Percentiles rank a stretch among this genome's conserved stretches.
These are phyloP conservation scores for Hirsutella minnesotensis DNA, from an alignment of 2,329 filamentous ascomycete genomes.

Conservation along the genomic window DNA sequence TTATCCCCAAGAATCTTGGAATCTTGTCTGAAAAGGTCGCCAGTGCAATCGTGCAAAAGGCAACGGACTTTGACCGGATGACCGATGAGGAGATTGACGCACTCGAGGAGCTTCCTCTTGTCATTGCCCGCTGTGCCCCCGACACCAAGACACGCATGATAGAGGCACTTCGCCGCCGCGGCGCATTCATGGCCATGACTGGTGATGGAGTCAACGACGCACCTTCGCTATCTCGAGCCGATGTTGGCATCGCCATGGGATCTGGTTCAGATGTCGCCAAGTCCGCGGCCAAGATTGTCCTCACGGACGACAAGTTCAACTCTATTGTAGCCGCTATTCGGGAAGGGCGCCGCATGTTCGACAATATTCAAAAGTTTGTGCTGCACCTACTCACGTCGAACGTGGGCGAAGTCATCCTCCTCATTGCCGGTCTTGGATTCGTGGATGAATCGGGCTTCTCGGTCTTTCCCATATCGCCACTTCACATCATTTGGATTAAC, in stretches of 20 bases:
- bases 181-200: constrained; percentile 73
- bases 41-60: constrained; percentile 61
- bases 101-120: constrained; percentile 63
- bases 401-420: constrained; percentile 69
- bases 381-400: constrained; percentile 71
- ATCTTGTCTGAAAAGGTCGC: constrained; percentile 50
- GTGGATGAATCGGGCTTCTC: constrained; percentile 60
- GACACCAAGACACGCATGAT: constrained; percentile 88
- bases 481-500: constrained; percentile 90
- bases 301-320: constrained; percentile 83
- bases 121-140: constrained; percentile 75
- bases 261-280: constrained; percentile 79
- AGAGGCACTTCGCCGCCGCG: constrained; percentile 68
- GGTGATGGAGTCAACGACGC: constrained; percentile 84
- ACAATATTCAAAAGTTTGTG: constrained; percentile 83
- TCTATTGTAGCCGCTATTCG: constrained; percentile 74
- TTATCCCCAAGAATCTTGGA: constrained; percentile 53
- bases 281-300: constrained; percentile 67
- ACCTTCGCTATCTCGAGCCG: constrained; percentile 66
- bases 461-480: constrained; percentile 74
- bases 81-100: constrained; percentile 64
- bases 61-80: constrained; percentile 67
- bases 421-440: constrained; percentile 73
- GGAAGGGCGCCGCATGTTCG: constrained; percentile 74
- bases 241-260: constrained; percentile 89